Percentiles rank a stretch among this genome's conserved stretches.
Conservation (phyloP, 108 stramenopile genomes). For the Nitzschia sp. region DNA sequence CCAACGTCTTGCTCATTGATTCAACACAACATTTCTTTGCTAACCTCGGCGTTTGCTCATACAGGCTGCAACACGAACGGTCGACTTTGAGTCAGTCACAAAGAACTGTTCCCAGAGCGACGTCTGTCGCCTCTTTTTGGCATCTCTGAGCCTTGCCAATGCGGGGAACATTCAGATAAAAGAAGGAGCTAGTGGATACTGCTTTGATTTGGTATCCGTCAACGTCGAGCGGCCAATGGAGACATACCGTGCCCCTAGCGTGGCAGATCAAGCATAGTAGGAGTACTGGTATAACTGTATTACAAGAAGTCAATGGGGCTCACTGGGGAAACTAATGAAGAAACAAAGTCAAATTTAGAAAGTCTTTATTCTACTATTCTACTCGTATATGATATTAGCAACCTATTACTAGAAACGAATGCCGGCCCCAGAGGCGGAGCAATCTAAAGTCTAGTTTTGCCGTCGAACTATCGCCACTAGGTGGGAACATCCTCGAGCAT, state of each 20-base stretch:
- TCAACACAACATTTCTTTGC: neutral
- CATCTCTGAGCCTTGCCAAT: slow-evolving; percentile 93
- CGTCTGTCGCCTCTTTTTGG: slow-evolving; percentile 94
- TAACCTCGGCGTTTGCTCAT: neutral
- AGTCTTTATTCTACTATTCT: no score
- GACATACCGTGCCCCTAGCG: slow-evolving; percentile 64
- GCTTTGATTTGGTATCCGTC: slow-evolving; percentile 74
- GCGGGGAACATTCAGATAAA: slow-evolving; percentile 82
- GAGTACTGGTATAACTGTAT: neutral
- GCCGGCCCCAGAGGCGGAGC: no score
- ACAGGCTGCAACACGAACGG: slow-evolving; percentile 19
- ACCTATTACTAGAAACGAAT: no score
- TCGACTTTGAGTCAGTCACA: slow-evolving; percentile 47
- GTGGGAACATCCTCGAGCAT: no score
- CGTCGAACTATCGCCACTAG: no score
- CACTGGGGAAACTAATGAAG: no score
- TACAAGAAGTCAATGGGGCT: neutral
- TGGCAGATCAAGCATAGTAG: slow-evolving; percentile 8
- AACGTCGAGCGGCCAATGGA: slow-evolving; percentile 72
- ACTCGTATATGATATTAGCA: no score
- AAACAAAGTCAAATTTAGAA: no score
- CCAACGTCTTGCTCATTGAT: neutral
- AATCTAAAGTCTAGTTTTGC: no score
- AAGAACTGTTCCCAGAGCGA: slow-evolving; percentile 69
- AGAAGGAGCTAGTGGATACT: slow-evolving; percentile 32